A percentile compares a stretch with the other conserved stretches of the same genome.
Evolutionary conservation across 148 eudicot species (phyloP).

Genomic region (Nepenthes gracilis): DNA sequence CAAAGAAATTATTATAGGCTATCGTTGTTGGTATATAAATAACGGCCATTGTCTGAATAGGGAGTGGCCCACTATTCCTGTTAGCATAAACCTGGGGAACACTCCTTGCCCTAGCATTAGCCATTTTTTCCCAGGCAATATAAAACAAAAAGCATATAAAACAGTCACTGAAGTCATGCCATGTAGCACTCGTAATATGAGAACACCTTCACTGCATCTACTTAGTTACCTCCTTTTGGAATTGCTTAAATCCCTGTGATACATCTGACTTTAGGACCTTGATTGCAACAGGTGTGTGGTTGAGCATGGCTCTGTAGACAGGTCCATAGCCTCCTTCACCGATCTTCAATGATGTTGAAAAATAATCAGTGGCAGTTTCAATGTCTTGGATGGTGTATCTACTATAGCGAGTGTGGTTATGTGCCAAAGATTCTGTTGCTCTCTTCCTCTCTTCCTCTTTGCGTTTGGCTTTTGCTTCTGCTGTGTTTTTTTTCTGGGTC

Average conservation of each 20-base stretch:
- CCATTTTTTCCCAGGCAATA: no score
- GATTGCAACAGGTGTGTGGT: conserved; percentile 69
- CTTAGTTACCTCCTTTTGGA: conserved; percentile 49
- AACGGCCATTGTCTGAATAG: no score
- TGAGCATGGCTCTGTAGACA: conserved; percentile 56
- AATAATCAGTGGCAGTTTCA: conserved; percentile 51
- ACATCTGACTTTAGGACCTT: conserved; percentile 61
- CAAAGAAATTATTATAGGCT: no score
- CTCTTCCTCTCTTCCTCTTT: conserved; percentile 27
- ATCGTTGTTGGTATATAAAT: no score
- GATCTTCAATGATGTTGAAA: conserved; percentile 42
- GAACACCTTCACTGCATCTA: no score
- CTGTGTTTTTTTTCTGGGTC: conserved; percentile 26
- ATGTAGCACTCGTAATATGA: no score
- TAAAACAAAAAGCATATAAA: no score
- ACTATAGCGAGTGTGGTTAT: conserved; percentile 20
- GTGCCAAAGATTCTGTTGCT: conserved; percentile 20
- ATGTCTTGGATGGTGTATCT: conserved; percentile 56
- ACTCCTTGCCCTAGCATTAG: no score
- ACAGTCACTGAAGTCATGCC: no score
- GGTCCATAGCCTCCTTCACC: conserved; percentile 98
- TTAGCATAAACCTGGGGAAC: no score
- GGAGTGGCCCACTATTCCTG: no score
- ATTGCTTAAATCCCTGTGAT: conserved; percentile 65
- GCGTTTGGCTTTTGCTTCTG: conserved; percentile 24